Conservation (phyloP, 2,329 filamentous ascomycete genomes). For the Nakataea oryzae region DNA sequence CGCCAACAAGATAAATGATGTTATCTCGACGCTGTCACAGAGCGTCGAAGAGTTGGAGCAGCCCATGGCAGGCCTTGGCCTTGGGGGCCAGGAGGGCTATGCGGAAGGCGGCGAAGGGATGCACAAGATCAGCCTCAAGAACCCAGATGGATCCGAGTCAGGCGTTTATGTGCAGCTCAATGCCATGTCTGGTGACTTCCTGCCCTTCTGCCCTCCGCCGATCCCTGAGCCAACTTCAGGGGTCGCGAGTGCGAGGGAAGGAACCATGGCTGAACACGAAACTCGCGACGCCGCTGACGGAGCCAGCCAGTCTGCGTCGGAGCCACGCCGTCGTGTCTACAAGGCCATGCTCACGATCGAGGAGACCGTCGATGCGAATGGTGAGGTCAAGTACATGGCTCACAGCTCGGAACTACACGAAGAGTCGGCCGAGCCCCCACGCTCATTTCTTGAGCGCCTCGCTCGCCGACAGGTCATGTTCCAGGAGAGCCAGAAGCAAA, state of each 20-base stretch:
- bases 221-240: constrained; percentile 47
- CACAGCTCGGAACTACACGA: constrained; percentile 49
- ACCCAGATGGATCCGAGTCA: constrained; percentile 44
- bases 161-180: constrained; percentile 58
- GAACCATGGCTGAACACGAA: constrained; percentile 21
- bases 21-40: constrained; percentile 56
- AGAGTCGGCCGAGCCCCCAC: constrained; percentile 25
- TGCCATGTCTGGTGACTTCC: constrained; percentile 57
- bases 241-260: constrained; percentile 20
- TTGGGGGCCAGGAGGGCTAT: constrained; percentile 24
- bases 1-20: constrained; percentile 42
- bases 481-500: constrained; percentile 34
- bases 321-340: constrained; percentile 44
- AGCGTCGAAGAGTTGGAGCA: constrained; percentile 50
- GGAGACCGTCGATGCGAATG: constrained; percentile 49
- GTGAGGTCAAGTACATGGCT: constrained; percentile 48
- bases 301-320: constrained; percentile 7
- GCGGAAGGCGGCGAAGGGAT: constrained; percentile 34
- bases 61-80: constrained; percentile 42
- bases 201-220: constrained; percentile 80
- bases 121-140: constrained; percentile 40
- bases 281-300: constrained; percentile 24
- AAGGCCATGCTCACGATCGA: constrained; percentile 58
- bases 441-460: constrained; percentile 61
- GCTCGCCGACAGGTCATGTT: constrained; percentile 51